phyloP scores from a whole-genome alignment of 2,329 filamentous ascomycete species.

The Colletotrichum sp. region DNA sequence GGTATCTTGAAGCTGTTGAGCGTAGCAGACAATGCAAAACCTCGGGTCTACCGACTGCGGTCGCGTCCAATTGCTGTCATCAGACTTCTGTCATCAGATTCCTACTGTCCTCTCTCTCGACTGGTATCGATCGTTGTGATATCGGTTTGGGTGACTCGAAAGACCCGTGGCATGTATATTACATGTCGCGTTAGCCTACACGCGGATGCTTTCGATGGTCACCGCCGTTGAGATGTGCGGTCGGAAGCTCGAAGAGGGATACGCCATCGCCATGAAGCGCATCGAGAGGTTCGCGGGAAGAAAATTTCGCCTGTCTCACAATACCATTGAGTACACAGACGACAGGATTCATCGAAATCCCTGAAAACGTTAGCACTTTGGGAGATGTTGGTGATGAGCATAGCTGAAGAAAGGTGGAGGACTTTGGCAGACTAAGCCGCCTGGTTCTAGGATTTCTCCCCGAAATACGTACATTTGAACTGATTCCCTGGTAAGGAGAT shows the following conservation, averaged over 20 bases:
- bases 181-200: not conserved
- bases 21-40: not conserved
- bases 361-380: not conserved
- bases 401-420: not conserved
- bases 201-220: not conserved
- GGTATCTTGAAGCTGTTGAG: not conserved
- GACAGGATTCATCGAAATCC: not conserved
- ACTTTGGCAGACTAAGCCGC: not conserved
- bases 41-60: not conserved
- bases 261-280: not conserved
- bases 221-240: not conserved
- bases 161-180: not conserved
- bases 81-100: not conserved
- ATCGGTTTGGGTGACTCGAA: not conserved
- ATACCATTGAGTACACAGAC: not conserved
- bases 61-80: not conserved
- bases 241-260: not conserved
- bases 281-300: not conserved
- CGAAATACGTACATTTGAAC: not conserved
- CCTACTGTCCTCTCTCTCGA: not conserved
- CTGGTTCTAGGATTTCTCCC: not conserved
- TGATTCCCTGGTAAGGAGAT: not conserved
- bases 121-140: not conserved
- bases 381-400: not conserved
- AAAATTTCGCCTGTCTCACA: fast-evolving